phyloP scores from a whole-genome alignment of 23 red algal species.

The Gracilaria gracilis region DNA sequence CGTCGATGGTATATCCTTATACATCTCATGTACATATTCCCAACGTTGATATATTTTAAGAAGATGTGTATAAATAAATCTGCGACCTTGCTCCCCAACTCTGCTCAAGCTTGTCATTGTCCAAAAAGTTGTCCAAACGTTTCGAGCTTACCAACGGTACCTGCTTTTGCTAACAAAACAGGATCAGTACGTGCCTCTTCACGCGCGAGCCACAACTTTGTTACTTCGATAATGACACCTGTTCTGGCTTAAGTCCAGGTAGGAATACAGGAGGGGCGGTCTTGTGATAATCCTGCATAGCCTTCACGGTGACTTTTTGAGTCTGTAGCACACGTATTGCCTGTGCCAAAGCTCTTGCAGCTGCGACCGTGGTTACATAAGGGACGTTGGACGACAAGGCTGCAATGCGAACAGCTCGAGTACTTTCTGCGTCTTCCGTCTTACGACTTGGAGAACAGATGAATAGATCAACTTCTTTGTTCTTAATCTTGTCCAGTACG shows the following conservation, averaged over 20 bases:
- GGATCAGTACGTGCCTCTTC: too few relatives aligned
- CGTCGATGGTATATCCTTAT: background rate
- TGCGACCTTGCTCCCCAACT: background rate
- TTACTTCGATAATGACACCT: constrained; percentile 5
- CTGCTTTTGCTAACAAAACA: background rate
- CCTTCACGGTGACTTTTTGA: constrained; percentile 86
- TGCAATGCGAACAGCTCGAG: constrained; percentile 72
- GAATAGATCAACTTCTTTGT: constrained; percentile 92
- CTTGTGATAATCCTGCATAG: constrained; percentile 97
- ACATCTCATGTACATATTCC: background rate
- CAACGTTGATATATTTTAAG: background rate
- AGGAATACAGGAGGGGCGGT: constrained; percentile 47
- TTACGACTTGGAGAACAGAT: constrained; percentile 88
- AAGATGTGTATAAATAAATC: background rate
- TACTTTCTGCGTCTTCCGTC: constrained; percentile 65
- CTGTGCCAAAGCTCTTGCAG: constrained; percentile 86
- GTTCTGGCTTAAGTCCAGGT: constrained; percentile 8
- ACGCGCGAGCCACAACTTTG: too few relatives aligned
- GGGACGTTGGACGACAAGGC: constrained; percentile 89
- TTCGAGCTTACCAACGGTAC: background rate
- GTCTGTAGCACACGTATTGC: constrained; percentile 85
- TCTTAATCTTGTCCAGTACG: constrained; percentile 94
- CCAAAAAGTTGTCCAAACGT: too few relatives aligned
- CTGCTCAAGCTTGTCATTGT: background rate
- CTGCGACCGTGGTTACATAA: constrained; percentile 93